Conservation (phyloP, 768 basidiomycete species). For the Zangia roseola region DNA sequence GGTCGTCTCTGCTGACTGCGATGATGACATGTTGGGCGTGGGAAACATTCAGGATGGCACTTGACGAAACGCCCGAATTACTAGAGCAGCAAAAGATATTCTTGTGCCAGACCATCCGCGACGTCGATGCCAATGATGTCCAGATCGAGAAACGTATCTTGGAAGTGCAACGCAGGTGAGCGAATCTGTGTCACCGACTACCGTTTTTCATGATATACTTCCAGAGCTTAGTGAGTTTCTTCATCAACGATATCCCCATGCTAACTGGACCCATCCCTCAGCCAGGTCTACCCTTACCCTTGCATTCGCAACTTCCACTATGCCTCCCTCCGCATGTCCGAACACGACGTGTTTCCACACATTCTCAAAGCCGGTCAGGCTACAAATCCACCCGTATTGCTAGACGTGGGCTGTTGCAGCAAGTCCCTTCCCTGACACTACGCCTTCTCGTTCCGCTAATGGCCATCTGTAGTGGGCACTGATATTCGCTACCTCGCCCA, state of each 20-base stretch:
- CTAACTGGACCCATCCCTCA: not conserved
- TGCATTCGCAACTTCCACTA: not conserved
- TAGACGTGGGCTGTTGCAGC: not conserved
- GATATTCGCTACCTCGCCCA: no score
- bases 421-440: not conserved
- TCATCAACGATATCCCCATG: no score
- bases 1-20: constrained; percentile 56
- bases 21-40: constrained; percentile 37
- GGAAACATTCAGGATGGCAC: no score
- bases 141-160: not conserved
- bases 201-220: no score
- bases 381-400: not conserved
- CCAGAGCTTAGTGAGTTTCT: not conserved
- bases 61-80: not conserved
- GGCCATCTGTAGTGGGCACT: no score
- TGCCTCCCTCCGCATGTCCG: not conserved
- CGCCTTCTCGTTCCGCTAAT: no score
- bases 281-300: not conserved
- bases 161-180: not conserved
- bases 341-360: not conserved
- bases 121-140: not conserved
- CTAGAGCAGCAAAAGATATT: not conserved
- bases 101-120: not conserved
- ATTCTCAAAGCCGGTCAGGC: not conserved
- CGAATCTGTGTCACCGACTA: no score